A percentile compares a stretch with the other conserved stretches of the same genome.
These are phyloP conservation scores for Capronia epimyces DNA, from an alignment of 2,329 filamentous ascomycete species.

Conservation along the genomic window DNA sequence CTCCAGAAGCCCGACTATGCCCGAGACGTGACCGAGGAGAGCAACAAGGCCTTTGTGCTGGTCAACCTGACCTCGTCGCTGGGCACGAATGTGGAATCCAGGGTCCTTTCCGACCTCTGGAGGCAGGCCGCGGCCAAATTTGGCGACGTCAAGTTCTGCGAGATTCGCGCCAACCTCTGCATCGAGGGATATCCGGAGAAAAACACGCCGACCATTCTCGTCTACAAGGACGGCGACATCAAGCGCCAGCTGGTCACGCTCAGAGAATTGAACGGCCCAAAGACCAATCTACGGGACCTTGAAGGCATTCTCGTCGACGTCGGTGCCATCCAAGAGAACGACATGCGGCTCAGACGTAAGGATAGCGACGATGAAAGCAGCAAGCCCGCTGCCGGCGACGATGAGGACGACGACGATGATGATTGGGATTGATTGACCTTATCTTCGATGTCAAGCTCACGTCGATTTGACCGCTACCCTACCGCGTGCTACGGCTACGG, in stretches of 20 bases:
- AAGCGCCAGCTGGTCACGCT: constrained; percentile 88
- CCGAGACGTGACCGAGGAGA: constrained; percentile 86
- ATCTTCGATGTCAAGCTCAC: too few relatives aligned
- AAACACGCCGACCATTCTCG: constrained; percentile 88
- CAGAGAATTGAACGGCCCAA: constrained; percentile 66
- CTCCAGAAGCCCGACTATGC: constrained; percentile 91
- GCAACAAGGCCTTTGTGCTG: constrained; percentile 60
- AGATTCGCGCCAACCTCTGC: constrained; percentile 85
- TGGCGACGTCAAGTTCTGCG: constrained; percentile 94
- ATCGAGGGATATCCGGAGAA: constrained; percentile 94
- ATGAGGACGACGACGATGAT: constrained; percentile 50
- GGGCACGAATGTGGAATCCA: constrained; percentile 77
- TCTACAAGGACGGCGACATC: constrained; percentile 91
- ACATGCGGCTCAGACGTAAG: constrained; percentile 66
- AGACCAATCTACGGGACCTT: constrained; percentile 66
- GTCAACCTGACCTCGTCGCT: constrained; percentile 76
- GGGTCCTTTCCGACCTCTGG: constrained; percentile 80
- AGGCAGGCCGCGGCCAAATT: constrained; percentile 75
- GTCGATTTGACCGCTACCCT: too few relatives aligned
- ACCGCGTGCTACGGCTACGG: too few relatives aligned
- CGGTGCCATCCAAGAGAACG: constrained; percentile 70
- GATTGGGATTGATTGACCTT: constrained; percentile 59
- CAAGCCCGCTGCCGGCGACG: constrained; percentile 32
- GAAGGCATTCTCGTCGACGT: constrained; percentile 77
- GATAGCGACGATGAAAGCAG: constrained; percentile 52